A percentile compares a stretch with the other conserved stretches of the same genome.
These are phyloP conservation scores for Cubamyces sp. DNA, from an alignment of 768 basidiomycete genomes.

Conservation along the genomic window DNA sequence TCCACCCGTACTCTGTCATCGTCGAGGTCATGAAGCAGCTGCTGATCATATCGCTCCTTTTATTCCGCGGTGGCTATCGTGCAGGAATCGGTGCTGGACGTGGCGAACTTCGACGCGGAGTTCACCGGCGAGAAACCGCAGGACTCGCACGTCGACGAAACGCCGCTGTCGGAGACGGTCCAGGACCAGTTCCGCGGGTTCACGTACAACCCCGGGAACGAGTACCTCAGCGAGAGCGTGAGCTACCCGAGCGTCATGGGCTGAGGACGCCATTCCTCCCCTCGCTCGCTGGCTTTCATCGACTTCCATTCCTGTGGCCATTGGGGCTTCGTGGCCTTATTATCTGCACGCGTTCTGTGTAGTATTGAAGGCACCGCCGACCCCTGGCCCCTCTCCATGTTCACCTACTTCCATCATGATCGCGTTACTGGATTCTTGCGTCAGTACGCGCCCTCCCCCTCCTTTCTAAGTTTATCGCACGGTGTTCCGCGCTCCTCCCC, in stretches of 20 bases:
- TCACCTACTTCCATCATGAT: background rate
- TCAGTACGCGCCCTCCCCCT: conserved; percentile 9
- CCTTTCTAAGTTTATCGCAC: background rate
- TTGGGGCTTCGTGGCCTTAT: background rate
- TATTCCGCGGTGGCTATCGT: background rate
- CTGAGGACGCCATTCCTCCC: background rate
- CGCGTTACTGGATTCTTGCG: conserved; percentile 12
- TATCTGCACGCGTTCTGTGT: background rate
- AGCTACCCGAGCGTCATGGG: conserved; percentile 51
- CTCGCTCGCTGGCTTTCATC: background rate
- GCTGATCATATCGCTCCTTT: too few relatives aligned
- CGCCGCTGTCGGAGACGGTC: conserved; percentile 90
- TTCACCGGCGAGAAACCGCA: conserved; percentile 95
- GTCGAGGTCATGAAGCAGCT: background rate
- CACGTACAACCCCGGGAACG: conserved; percentile 85
- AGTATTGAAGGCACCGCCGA: too few relatives aligned
- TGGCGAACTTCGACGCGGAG: conserved; percentile 96
- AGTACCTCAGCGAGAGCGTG: conserved; percentile 84
- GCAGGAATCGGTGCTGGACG: conserved; percentile 90
- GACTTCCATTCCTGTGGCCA: background rate
- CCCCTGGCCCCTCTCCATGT: background rate
- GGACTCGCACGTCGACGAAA: conserved; percentile 95
- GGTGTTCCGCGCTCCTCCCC: background rate
- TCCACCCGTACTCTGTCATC: background rate
- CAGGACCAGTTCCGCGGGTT: conserved; percentile 95